phyloP scores from a whole-genome alignment of 495 filamentous ascomycete genomes.

The Hypoxylon crocopeplum region DNA sequence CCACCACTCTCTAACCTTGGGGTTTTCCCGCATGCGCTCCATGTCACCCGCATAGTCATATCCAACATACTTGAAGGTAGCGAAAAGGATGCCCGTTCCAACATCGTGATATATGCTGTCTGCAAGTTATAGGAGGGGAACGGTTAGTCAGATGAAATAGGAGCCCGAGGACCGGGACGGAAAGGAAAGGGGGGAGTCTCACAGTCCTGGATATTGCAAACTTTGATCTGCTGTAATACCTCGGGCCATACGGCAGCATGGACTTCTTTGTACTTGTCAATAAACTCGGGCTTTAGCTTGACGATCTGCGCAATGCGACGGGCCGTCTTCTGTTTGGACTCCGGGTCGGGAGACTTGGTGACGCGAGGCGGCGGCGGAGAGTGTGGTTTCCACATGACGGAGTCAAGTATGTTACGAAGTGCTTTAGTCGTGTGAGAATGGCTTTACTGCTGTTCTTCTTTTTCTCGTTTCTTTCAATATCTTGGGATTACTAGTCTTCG shows the following conservation, averaged over 20 bases:
- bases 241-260: slow-evolving; percentile 78
- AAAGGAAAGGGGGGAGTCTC: slow-evolving; percentile 30
- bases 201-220: slow-evolving; percentile 77
- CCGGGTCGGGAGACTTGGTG: slow-evolving; percentile 31
- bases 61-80: slow-evolving; percentile 76
- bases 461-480: no score
- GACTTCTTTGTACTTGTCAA: slow-evolving; percentile 72
- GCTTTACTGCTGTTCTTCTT: no score
- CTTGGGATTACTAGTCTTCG: no score
- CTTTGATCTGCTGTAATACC: slow-evolving; percentile 73
- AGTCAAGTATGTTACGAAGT: no score
- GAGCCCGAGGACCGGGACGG: neutral
- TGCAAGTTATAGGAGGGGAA: slow-evolving; percentile 33
- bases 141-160: neutral
- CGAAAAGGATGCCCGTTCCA: slow-evolving; percentile 67
- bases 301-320: slow-evolving; percentile 72
- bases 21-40: slow-evolving; percentile 71
- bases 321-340: slow-evolving; percentile 45
- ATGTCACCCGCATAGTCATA: slow-evolving; percentile 73
- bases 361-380: slow-evolving; percentile 19
- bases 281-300: slow-evolving; percentile 68
- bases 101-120: slow-evolving; percentile 77
- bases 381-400: slow-evolving; percentile 29
- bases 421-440: no score
- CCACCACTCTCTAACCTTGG: slow-evolving; percentile 80